A percentile compares a stretch with the other conserved stretches of the same genome.
These are phyloP conservation scores for Ophiostoma sp. DNA, from an alignment of 2,329 filamentous ascomycete species.

Conservation along the genomic window DNA sequence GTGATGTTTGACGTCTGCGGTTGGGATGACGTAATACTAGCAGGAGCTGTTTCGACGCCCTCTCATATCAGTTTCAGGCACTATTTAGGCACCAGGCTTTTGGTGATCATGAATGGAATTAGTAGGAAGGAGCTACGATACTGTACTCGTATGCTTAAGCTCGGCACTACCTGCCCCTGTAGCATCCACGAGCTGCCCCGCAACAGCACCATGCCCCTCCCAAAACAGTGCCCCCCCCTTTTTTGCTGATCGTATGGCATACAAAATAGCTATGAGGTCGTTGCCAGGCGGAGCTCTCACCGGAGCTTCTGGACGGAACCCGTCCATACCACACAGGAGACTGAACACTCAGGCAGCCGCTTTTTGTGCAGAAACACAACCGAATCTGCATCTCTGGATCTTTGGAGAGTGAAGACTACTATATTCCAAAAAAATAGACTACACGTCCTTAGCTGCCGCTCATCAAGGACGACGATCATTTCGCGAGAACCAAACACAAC, in stretches of 20 bases:
- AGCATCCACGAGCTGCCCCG: constrained; percentile 27
- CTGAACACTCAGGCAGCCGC: constrained; percentile 9
- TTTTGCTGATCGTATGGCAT: neutral
- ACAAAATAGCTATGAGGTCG: neutral
- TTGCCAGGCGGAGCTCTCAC: constrained; percentile 15
- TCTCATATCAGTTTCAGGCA: neutral
- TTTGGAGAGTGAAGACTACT: too few relatives aligned
- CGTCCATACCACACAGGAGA: neutral
- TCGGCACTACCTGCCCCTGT: neutral
- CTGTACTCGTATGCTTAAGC: neutral
- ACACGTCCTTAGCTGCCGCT: neutral
- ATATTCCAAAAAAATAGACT: neutral
- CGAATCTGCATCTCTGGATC: neutral
- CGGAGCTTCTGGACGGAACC: constrained; percentile 2
- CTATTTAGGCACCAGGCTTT: constrained; percentile 1
- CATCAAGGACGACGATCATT: neutral
- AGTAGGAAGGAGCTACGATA: neutral
- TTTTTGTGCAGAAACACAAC: neutral
- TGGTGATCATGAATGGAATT: neutral
- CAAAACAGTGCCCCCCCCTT: constrained; percentile 22
- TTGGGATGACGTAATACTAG: neutral
- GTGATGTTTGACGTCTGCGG: neutral
- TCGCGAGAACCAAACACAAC: neutral
- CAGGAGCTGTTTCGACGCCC: neutral
- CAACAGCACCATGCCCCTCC: constrained; percentile 26